Conservation (phyloP, 2,329 filamentous ascomycete genomes). For the Chaetomiaceae sp. region DNA sequence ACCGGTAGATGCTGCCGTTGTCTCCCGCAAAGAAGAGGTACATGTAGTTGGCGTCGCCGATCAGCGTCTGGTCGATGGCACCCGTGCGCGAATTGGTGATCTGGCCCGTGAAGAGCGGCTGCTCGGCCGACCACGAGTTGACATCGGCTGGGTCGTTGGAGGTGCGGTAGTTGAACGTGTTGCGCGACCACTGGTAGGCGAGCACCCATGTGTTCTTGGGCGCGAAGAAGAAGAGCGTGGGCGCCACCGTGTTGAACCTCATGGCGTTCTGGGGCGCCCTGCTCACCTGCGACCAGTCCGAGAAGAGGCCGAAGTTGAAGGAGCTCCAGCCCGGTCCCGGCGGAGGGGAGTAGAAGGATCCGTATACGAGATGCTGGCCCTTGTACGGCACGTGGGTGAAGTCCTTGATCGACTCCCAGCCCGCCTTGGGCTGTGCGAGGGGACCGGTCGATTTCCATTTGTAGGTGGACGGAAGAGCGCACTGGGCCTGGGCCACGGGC, state of each 20-base stretch:
- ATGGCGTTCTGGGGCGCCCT: conserved; percentile 49
- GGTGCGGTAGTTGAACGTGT: conserved; percentile 57
- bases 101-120: conserved; percentile 53
- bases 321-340: conserved; percentile 49
- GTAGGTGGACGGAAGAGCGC: conserved; percentile 50
- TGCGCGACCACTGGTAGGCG: conserved; percentile 57
- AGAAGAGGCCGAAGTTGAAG: conserved; percentile 53
- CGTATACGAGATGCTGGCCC: conserved; percentile 57
- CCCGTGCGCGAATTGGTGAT: conserved; percentile 49
- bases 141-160: conserved; percentile 52
- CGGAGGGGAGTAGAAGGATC: conserved; percentile 31
- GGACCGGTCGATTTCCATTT: conserved; percentile 49
- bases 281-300: conserved; percentile 48
- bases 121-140: conserved; percentile 51
- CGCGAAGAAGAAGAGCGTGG: conserved; percentile 47
- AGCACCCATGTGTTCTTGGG: conserved; percentile 58
- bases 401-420: conserved; percentile 58
- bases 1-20: conserved; percentile 61
- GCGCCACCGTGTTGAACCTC: conserved; percentile 46
- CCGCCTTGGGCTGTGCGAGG: conserved; percentile 48
- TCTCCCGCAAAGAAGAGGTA: conserved; percentile 65
- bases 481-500: conserved; percentile 26
- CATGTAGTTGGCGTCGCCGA: conserved; percentile 57
- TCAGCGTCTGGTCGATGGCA: conserved; percentile 59
- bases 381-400: conserved; percentile 54